Evolutionary conservation across 176 grass and related monocot genomes (phyloP).

Genomic region (Coix lacrymajobi): DNA sequence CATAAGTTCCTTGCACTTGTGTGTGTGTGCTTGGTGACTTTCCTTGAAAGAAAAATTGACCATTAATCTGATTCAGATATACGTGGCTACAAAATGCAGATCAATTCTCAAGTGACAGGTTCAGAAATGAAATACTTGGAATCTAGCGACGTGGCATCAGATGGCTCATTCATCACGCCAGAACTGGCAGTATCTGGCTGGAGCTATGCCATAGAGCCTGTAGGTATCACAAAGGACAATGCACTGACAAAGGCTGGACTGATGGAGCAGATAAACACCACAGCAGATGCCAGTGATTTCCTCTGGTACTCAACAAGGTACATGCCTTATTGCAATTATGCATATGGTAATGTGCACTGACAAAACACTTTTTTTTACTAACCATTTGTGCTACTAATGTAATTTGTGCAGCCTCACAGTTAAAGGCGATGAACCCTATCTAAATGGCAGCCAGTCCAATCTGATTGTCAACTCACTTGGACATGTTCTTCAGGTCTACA

Average conservation of each 20-base stretch:
- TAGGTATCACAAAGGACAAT: slow-evolving; percentile 83
- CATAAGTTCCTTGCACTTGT: neutral
- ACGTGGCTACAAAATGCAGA: slow-evolving; percentile 16
- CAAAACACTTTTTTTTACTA: neutral
- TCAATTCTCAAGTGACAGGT: slow-evolving; percentile 61
- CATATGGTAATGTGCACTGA: neutral
- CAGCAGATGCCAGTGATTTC: slow-evolving; percentile 95
- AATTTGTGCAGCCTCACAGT: slow-evolving; percentile 56
- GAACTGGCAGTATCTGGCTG: slow-evolving; percentile 48
- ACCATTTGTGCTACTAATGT: neutral
- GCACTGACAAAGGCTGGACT: slow-evolving; percentile 64
- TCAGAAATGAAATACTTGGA: slow-evolving; percentile 59
- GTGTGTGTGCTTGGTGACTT: too few species aligned
- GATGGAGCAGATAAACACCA: slow-evolving; percentile 97
- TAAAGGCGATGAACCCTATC: slow-evolving; percentile 59
- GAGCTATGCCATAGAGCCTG: slow-evolving; percentile 76
- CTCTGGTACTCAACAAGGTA: slow-evolving; percentile 98
- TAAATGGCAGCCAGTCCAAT: slow-evolving; percentile 71
- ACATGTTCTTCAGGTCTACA: slow-evolving; percentile 79
- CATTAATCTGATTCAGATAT: neutral
- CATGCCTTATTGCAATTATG: neutral
- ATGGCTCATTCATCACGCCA: slow-evolving; percentile 30
- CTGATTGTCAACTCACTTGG: slow-evolving; percentile 80
- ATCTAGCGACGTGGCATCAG: slow-evolving; percentile 28
- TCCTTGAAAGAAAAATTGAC: neutral